These are phyloP conservation scores for Helianthus tuberosus DNA, from an alignment of 129 eudicot genomes.

Conservation along the genomic window DNA sequence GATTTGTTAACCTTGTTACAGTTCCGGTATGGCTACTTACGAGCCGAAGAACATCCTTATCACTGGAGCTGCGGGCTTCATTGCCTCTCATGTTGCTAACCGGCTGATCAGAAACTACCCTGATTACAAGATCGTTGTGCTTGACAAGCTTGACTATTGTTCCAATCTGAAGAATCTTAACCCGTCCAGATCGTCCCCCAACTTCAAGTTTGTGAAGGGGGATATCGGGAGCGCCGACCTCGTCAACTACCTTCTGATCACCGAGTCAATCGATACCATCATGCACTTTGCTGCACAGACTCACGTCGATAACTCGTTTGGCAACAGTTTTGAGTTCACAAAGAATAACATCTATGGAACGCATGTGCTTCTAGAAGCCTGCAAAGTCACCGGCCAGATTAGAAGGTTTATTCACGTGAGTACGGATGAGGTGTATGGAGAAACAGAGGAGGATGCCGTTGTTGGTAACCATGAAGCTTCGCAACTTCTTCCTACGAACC, in stretches of 20 bases:
- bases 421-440: conserved; percentile 98
- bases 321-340: conserved; percentile 97
- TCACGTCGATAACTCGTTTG: conserved; percentile 96
- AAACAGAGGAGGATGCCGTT: conserved; percentile 97
- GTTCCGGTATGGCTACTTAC: conserved; percentile 58
- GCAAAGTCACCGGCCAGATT: conserved; percentile 98
- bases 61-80: conserved; percentile 97
- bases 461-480: conserved; percentile 99
- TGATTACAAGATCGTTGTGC: conserved; percentile 93
- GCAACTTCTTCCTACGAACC: conserved; percentile 96
- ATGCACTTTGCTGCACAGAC: conserved; percentile 99
- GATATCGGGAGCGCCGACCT: conserved; percentile 98
- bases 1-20: conserved; percentile 26
- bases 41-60: conserved; percentile 93
- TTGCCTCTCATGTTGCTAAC: conserved; percentile 98
- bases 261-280: conserved; percentile 87
- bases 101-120: conserved; percentile 87
- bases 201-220: conserved; percentile 93
- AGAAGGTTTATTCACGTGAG: conserved; percentile 92
- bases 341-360: conserved; percentile 98
- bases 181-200: conserved; percentile 81
- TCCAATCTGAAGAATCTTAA: conserved; percentile 84
- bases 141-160: conserved; percentile 97
- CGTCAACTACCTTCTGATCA: conserved; percentile 83
- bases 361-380: conserved; percentile 95